Percentiles rank a stretch among this genome's conserved stretches.
Evolutionary conservation across 1,284 basidiomycete species (phyloP).

Genomic region (Amylostereum areolatum): DNA sequence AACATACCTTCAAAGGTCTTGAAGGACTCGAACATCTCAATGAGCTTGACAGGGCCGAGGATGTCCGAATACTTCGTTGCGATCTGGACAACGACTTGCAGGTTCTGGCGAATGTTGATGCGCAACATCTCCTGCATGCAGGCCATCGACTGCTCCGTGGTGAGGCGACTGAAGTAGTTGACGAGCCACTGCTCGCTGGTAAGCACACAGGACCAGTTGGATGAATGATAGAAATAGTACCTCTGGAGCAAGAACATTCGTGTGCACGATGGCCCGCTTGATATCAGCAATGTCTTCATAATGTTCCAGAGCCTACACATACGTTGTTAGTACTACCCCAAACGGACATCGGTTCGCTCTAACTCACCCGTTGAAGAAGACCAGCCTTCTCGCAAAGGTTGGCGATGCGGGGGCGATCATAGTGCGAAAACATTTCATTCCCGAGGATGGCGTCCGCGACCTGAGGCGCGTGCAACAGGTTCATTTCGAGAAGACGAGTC

Average conservation of each 20-base stretch:
- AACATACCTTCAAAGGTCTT: slow-evolving; percentile 88
- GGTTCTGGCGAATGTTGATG: slow-evolving; percentile 96
- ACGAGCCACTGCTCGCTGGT: slow-evolving; percentile 99
- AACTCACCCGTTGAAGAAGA: slow-evolving; percentile 79
- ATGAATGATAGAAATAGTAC: slow-evolving; percentile 28
- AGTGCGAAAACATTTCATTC: slow-evolving; percentile 98
- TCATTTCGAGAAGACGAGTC: slow-evolving; percentile 97
- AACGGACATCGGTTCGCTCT: neutral
- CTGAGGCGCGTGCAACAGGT: slow-evolving; percentile 95
- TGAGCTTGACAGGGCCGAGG: slow-evolving; percentile 93
- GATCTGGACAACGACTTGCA: slow-evolving; percentile 96
- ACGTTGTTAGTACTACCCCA: slow-evolving; percentile 6
- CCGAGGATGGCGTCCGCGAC: slow-evolving; percentile 99
- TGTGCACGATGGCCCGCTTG: slow-evolving; percentile 96
- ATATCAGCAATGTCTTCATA: slow-evolving; percentile 98
- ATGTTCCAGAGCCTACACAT: slow-evolving; percentile 84
- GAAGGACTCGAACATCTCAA: slow-evolving; percentile 98
- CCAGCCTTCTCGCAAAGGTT: slow-evolving; percentile 99
- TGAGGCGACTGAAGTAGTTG: slow-evolving; percentile 94
- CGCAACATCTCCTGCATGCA: slow-evolving; percentile 97
- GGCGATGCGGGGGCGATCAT: slow-evolving; percentile 94
- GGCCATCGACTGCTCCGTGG: slow-evolving; percentile 97
- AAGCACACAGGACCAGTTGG: slow-evolving; percentile 4
- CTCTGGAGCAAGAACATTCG: slow-evolving; percentile 81
- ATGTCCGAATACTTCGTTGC: slow-evolving; percentile 99